Evolutionary conservation across 2,329 filamentous ascomycete genomes (phyloP), one percentile per base, ranked within the genome.

Genomic region (Colletotrichum sp.): DNA sequence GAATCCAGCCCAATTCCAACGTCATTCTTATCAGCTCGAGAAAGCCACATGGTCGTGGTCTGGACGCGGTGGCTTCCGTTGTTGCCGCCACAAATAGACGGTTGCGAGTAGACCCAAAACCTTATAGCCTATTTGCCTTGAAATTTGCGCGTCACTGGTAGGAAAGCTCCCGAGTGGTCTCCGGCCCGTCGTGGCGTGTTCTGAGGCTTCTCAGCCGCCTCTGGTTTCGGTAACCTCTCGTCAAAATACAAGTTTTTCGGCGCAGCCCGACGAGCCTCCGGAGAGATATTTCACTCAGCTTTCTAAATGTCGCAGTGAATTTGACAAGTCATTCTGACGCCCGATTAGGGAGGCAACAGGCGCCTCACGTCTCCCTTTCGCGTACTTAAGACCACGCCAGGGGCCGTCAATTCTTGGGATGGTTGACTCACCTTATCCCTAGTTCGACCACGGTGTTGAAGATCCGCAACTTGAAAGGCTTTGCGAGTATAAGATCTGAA

Each of bases 401-500:
- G 34, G 48, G 34, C 43, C 43, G 7, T 36, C 9, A n/a, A 15
- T 13, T 15, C 5, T n/a, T 60, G 70, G 56, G 64, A 68, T 75
- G 62, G 18, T 30, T 65, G 52, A 48, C 34, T 69, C 65, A 52
- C 13, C n/a, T 36, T 32, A 68, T 69, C 74, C 74, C 74, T 74
- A 39, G 58, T 39, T 65, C 32, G 9, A 27, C n/a, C 13, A 22
- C 34, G 22, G n/a, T 12, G 58, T 18, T 22, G 27, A 10, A 30
- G 28, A n/a, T 25, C 18, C 8, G 25, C 15, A 32, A 27, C 27
- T 32, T 27, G 15, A 15, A 43, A 16, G 27, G 16, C 7, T 12
- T 22, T 30, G 15, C 10, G 12, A 36, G 22, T 75, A 75, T 75
- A 75, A 73, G 36, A 9, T 1, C 15, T 16, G n/a, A 18, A 43